Evolutionary conservation across 805 yeast genomes (phyloP).

Genomic region (Pichia cabralensis): DNA sequence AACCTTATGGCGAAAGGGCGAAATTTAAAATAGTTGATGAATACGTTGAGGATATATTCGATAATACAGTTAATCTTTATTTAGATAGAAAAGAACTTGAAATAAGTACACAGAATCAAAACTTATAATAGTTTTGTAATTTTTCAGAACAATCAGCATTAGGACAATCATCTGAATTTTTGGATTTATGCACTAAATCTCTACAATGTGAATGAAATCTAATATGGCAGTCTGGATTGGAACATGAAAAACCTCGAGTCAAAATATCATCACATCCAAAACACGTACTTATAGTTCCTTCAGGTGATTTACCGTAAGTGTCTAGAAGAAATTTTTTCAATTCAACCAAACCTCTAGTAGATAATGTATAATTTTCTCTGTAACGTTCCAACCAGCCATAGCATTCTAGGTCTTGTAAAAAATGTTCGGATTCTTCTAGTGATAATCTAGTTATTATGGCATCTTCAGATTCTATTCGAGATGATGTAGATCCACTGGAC

Average conservation of each 20-base stretch:
- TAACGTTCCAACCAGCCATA: conserved; percentile 44
- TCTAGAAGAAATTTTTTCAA: conserved; percentile 34
- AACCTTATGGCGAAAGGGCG: conserved; percentile 50
- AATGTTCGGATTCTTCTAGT: conserved; percentile 26
- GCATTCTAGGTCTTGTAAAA: conserved; percentile 32
- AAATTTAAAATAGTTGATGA: conserved; percentile 71
- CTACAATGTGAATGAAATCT: conserved; percentile 43
- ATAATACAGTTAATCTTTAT: conserved; percentile 64
- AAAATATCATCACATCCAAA: conserved; percentile 42
- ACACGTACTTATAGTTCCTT: conserved; percentile 34
- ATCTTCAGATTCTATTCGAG: background rate
- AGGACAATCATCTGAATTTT: conserved; percentile 26
- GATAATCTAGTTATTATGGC: conserved; percentile 22
- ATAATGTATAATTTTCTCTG: conserved; percentile 27
- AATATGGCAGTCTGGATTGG: conserved; percentile 24
- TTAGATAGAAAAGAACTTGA: conserved; percentile 28
- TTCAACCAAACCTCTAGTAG: conserved; percentile 37
- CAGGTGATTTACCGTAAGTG: conserved; percentile 30
- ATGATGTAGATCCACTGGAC: conserved; percentile 4
- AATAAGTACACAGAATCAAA: conserved; percentile 4
- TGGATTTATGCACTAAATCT: conserved; percentile 28
- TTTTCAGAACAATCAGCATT: conserved; percentile 17
- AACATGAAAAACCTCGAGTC: conserved; percentile 41
- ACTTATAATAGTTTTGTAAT: conserved; percentile 10
- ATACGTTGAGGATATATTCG: conserved; percentile 71